Evolutionary conservation across 139 green algal genomes (phyloP), one percentile per base, ranked within the genome.

Genomic region (Chlamydomonas eustigma): DNA sequence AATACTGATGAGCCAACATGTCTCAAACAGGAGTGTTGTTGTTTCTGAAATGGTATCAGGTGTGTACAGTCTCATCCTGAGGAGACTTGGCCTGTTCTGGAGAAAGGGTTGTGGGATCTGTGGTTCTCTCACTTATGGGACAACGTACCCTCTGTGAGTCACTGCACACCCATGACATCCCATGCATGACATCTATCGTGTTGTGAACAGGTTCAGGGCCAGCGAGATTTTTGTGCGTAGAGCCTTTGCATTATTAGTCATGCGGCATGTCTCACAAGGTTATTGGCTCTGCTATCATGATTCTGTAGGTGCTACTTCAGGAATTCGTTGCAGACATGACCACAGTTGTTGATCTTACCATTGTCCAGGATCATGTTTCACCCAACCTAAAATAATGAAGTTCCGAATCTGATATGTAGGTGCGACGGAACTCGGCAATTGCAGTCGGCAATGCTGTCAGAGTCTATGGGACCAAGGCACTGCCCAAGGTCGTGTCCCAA

Each of bases 61-160:
- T 72, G 65, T 44, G 65, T 72, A 12, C 31, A 50, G 4, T 50
- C 33, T 3, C 65, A 72, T 34, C 65, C 65, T 12, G 65, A 38
- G 8, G 65, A 72, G 65, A 72, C 65, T 6, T 8, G 33, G 65
- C 65, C 65, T 33, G 65, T 44, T 33, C 65, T 72, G 65, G 32
- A 39, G 22, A 44, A 5, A 12, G 65, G 28, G 65, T 34, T 72
- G 65, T 72, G 65, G 65, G 33, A 91, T 97, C 88, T 97, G 36
- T 97, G 93, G 94, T 75, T 91, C 36, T 85, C 83, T 4, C 92
- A 95, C 77, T 85, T 98, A 52, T 86, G 85, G 76, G 94, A 98
- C 83, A 96, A 96, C 85, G 90, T 97, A n/a, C 88, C 82, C 38
- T 92, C 87, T 2, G 92, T 97, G 58, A 83, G 94, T 1, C 87